Percentiles rank a stretch among this genome's conserved stretches.
phyloP scores from a whole-genome alignment of 1,284 basidiomycete genomes.

The Athelia psychrophila region DNA sequence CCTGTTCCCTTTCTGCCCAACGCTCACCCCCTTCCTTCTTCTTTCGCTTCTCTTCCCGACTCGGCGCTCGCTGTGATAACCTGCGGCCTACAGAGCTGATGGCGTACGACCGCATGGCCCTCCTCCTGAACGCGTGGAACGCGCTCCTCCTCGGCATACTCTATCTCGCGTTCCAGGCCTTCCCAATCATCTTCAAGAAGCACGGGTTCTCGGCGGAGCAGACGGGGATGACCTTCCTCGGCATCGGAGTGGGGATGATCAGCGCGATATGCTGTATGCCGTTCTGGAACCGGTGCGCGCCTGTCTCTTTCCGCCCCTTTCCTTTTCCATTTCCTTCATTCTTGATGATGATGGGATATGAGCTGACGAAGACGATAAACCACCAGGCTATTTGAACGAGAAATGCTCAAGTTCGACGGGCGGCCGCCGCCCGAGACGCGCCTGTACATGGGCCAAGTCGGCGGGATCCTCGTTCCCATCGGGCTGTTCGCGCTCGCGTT shows the following conservation, averaged over 20 bases:
- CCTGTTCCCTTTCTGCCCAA: too few relatives aligned
- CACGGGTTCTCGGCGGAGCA: constrained; percentile 62
- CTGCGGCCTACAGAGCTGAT: constrained; percentile 61
- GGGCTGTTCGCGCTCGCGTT: constrained; percentile 74
- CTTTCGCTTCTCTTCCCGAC: too few relatives aligned
- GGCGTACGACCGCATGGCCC: constrained; percentile 70
- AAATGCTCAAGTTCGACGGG: constrained; percentile 36
- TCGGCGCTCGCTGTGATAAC: background rate
- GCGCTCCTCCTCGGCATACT: constrained; percentile 66
- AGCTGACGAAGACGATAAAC: too few relatives aligned
- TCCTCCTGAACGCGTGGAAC: constrained; percentile 46
- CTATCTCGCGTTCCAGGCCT: constrained; percentile 73
- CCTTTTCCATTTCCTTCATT: background rate
- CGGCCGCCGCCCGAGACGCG: constrained; percentile 66
- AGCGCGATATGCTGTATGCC: constrained; percentile 54
- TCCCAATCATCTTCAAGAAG: constrained; percentile 64
- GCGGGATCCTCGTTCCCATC: constrained; percentile 66
- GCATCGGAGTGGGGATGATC: constrained; percentile 70
- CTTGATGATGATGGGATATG: too few relatives aligned
- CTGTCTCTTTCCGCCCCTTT: background rate
- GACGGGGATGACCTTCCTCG: constrained; percentile 68
- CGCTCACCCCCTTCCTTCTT: too few relatives aligned
- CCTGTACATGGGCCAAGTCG: constrained; percentile 65
- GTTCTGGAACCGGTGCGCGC: constrained; percentile 56
- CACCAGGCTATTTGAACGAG: constrained; percentile 27